Conservation (phyloP, 2,329 filamentous ascomycete genomes). For the Rhynchosporium graminicola region DNA sequence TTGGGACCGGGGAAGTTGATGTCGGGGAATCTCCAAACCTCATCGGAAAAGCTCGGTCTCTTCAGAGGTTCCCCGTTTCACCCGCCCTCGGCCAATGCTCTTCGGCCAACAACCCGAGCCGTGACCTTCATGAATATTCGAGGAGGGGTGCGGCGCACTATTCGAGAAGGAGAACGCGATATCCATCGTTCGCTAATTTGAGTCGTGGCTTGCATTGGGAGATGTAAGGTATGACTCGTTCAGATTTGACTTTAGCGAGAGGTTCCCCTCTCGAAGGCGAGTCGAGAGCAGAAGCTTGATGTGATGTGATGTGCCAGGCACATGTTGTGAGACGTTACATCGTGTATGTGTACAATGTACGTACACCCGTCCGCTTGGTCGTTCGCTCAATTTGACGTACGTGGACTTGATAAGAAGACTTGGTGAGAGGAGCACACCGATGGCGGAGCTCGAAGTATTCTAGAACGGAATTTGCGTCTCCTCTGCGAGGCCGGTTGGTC, state of each 20-base stretch:
- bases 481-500: neutral
- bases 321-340: neutral
- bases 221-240: neutral
- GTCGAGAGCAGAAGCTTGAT: neutral
- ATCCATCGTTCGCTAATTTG: neutral
- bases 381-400: neutral
- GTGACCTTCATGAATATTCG: neutral
- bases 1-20: neutral
- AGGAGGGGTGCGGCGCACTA: neutral
- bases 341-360: neutral
- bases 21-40: neutral
- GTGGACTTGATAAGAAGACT: neutral
- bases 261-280: too few relatives aligned
- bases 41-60: neutral
- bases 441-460: neutral
- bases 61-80: neutral
- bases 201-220: neutral
- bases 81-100: neutral
- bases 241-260: neutral
- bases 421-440: neutral
- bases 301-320: neutral
- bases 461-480: conserved; percentile 3
- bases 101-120: neutral
- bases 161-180: conserved; percentile 9
- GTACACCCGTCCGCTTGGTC: neutral